Evolutionary conservation across 2,329 filamentous ascomycete genomes (phyloP).

Genomic region (Bipolaris victoriae): DNA sequence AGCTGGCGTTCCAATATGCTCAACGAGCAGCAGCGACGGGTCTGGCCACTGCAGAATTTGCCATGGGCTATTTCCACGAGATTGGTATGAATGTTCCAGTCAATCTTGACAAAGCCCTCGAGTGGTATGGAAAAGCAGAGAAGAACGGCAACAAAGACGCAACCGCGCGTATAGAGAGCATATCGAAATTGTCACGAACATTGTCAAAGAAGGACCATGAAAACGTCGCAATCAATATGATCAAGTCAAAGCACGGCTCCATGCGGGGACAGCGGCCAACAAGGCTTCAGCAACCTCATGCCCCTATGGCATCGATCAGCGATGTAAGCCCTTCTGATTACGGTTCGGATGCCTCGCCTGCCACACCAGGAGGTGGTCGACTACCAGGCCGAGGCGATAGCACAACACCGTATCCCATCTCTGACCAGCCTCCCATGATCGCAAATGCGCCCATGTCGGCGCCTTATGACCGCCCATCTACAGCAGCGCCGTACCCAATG

Average conservation of each 20-base stretch:
- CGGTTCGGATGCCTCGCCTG: slow-evolving; percentile 31
- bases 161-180: slow-evolving; percentile 77
- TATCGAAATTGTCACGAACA: slow-evolving; percentile 75
- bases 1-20: slow-evolving; percentile 89
- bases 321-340: slow-evolving; percentile 49
- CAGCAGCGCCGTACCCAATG: slow-evolving; percentile 72
- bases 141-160: slow-evolving; percentile 94
- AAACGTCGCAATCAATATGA: slow-evolving; percentile 83
- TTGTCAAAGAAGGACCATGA: slow-evolving; percentile 92
- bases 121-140: slow-evolving; percentile 90
- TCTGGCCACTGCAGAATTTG: slow-evolving; percentile 90
- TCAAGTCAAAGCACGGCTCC: slow-evolving; percentile 66
- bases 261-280: slow-evolving; percentile 57
- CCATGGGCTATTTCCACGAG: slow-evolving; percentile 96
- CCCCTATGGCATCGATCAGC: slow-evolving; percentile 48
- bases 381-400: slow-evolving; percentile 43
- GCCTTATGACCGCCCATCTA: slow-evolving; percentile 54
- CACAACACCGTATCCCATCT: slow-evolving; percentile 53
- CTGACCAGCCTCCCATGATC: slow-evolving; percentile 50
- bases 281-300: slow-evolving; percentile 49
- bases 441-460: slow-evolving; percentile 26
- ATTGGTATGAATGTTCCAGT: slow-evolving; percentile 92
- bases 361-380: slow-evolving; percentile 28
- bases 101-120: slow-evolving; percentile 78
- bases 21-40: slow-evolving; percentile 82